Conservation (phyloP, 1,284 basidiomycete genomes). For the Apiotrichum domesticum region DNA sequence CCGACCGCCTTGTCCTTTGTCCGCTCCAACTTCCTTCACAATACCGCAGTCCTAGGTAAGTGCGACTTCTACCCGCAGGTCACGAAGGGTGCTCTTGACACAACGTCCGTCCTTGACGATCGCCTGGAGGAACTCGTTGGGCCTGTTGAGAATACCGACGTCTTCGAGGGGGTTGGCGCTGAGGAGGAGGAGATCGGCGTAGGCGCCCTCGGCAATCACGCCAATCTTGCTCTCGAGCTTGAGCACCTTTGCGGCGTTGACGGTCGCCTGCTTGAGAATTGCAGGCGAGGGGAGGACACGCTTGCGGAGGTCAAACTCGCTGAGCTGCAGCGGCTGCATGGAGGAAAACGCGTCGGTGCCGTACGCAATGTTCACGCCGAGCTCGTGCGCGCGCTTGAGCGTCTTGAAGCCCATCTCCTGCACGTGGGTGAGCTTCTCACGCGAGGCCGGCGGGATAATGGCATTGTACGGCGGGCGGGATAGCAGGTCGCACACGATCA, state of each 20-base stretch:
- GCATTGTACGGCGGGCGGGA: conserved; percentile 17
- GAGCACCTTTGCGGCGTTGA: conserved; percentile 49
- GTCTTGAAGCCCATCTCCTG: conserved; percentile 12
- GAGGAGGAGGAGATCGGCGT: conserved; percentile 50
- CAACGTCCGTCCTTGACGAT: conserved; percentile 31
- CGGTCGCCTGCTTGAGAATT: conserved; percentile 51
- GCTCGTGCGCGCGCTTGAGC: conserved; percentile 26
- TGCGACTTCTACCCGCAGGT: conserved; percentile 27
- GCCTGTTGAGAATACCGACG: conserved; percentile 50
- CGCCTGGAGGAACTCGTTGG: conserved; percentile 32
- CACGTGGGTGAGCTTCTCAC: conserved; percentile 20
- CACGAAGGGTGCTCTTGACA: conserved; percentile 19
- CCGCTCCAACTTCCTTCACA: too few relatives aligned
- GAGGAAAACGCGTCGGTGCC: conserved; percentile 12
- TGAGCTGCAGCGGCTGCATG: conserved; percentile 20
- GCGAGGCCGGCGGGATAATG: conserved; percentile 13
- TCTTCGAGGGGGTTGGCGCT: conserved; percentile 51
- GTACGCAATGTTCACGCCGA: conserved; percentile 29
- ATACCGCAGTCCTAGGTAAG: conserved; percentile 6
- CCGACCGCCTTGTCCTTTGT: too few relatives aligned
- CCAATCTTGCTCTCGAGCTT: conserved; percentile 46
- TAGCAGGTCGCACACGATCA: conserved; percentile 26
- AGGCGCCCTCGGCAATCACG: conserved; percentile 42
- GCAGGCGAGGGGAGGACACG: conserved; percentile 44
- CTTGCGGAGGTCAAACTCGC: conserved; percentile 48